Evolutionary conservation across 148 eudicot genomes (phyloP).

Genomic region (Rheum nobile): DNA sequence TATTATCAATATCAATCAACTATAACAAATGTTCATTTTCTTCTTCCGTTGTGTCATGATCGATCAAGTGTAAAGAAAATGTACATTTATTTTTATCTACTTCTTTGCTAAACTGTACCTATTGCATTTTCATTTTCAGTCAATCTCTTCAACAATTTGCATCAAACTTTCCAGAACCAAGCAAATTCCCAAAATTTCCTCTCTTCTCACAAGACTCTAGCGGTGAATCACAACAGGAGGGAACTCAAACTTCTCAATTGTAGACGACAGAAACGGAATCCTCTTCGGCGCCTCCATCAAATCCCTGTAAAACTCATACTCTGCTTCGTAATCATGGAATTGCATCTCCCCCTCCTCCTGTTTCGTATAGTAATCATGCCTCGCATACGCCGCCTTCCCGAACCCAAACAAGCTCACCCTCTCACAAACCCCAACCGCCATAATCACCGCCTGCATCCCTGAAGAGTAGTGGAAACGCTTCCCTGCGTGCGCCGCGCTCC

Average conservation of each 20-base stretch:
- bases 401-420: constrained; percentile 73
- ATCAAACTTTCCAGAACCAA: too few relatives aligned
- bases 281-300: constrained; percentile 38
- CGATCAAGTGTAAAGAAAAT: too few relatives aligned
- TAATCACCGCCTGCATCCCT: constrained; percentile 84
- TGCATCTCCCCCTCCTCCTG: constrained; percentile 60
- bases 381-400: constrained; percentile 51
- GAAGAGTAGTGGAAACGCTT: constrained; percentile 74
- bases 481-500: constrained; percentile 61
- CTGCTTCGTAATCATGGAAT: constrained; percentile 85
- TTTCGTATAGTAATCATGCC: constrained; percentile 79
- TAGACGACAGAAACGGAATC: constrained; percentile 39
- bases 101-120: too few relatives aligned
- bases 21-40: too few relatives aligned
- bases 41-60: too few relatives aligned
- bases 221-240: constrained; percentile 63
- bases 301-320: constrained; percentile 69
- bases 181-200: neutral
- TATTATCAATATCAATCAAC: too few relatives aligned
- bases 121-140: too few relatives aligned
- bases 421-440: constrained; percentile 78
- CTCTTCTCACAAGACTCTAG: constrained; percentile 13
- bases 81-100: too few relatives aligned
- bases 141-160: too few relatives aligned
- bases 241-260: constrained; percentile 38